Evolutionary conservation across 2,329 filamentous ascomycete genomes (phyloP).

Genomic region (Colletotrichum theobromicola): DNA sequence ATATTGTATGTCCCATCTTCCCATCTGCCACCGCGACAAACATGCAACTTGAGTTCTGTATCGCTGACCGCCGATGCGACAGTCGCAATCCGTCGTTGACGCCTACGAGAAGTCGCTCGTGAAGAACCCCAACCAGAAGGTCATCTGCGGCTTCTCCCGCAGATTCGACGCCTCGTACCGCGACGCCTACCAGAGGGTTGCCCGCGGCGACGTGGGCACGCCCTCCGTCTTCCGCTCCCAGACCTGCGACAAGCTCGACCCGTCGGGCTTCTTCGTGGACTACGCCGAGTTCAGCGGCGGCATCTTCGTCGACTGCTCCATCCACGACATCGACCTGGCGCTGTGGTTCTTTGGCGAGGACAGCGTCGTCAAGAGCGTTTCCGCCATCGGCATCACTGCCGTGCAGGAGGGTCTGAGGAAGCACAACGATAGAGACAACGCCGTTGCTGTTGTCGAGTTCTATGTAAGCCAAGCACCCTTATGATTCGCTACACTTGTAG

Average conservation of each 20-base stretch:
- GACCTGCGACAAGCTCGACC: conserved; percentile 71
- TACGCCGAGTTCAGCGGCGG: conserved; percentile 71
- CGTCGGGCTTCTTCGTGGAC: conserved; percentile 69
- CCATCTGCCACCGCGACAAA: no score
- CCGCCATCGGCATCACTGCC: conserved; percentile 34
- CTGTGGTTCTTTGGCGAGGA: conserved; percentile 39
- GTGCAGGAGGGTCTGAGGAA: conserved; percentile 35
- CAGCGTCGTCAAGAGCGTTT: conserved; percentile 33
- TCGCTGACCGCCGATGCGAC: neutral
- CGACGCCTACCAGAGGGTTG: conserved; percentile 58
- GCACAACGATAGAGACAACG: conserved; percentile 37
- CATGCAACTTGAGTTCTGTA: neutral
- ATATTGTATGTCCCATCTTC: conserved; percentile 51
- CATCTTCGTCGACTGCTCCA: conserved; percentile 74
- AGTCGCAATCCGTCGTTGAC: conserved; percentile 66
- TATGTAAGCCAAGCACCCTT: neutral
- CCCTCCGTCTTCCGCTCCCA: conserved; percentile 67
- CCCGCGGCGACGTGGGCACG: conserved; percentile 60
- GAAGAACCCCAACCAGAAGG: conserved; percentile 62
- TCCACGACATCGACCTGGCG: conserved; percentile 65
- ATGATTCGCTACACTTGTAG: neutral
- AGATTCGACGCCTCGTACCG: conserved; percentile 69
- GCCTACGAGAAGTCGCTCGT: conserved; percentile 47
- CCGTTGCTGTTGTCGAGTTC: conserved; percentile 67
- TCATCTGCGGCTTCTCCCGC: conserved; percentile 52